Evolutionary conservation across 441 rosid species (phyloP), one percentile per base, ranked within the genome.

Genomic region (Pelargonium fulgidum): DNA sequence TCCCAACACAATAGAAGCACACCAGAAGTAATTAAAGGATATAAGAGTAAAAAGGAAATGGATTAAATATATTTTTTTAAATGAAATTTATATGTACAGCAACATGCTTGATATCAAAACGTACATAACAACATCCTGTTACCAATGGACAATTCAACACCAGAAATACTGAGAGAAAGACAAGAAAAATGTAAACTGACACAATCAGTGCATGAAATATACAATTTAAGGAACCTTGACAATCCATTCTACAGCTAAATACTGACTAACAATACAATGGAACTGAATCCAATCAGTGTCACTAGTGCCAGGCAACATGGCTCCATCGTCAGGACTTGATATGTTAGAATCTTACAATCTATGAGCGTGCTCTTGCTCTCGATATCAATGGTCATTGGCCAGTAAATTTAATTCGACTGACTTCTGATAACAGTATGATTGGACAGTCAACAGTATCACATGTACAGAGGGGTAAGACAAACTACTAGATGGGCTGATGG

Each of bases 1-100:
- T 70, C 68, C 65, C 77, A 75, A 16, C 68, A 73, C n/a, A 75
- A 70, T 67, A 76, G 70, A 69, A 77, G 19, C 70, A 63, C 5
- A 67, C 78, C 36, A 77, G 78, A 62, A 54, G 68, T 44, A 74
- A 22, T 39, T 72, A 63, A 70, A 39, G 69, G 70, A n/a, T n/a
- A n/a, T n/a, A n/a, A n/a, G n/a, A n/a, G n/a, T n/a, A n/a, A n/a
- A n/a, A n/a, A n/a, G n/a, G n/a, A n/a, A 47, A 47, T 36, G 41
- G 41, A 36, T 36, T 36, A n/a, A 3, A n/a, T 22, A 26, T 41
- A 63, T 64, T 36, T 12, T 12, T 11, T 64, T 16, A 33, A 33
- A 5, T 1, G 20, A 64, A n/a, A 64, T 62, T 7, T 48, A 66
- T 66, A 8, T 7, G 33, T 2, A 14, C 20, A 45, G 16, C 17